Percentiles rank a stretch among this genome's conserved stretches.
Evolutionary conservation across 495 filamentous ascomycete species (phyloP).

Genomic region (Choiromyces venosus): DNA sequence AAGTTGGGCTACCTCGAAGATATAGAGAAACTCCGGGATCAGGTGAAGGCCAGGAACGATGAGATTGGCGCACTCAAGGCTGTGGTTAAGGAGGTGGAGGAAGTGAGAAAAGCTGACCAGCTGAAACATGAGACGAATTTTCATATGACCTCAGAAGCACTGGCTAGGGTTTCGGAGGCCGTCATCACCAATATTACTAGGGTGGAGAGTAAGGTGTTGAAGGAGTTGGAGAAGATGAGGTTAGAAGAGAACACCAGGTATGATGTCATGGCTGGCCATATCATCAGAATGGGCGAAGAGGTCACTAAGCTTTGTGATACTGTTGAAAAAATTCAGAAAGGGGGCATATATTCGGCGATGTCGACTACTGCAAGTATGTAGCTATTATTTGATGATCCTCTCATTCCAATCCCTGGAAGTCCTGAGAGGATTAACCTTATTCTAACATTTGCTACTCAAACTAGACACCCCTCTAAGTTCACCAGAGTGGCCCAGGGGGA

Average conservation of each 20-base stretch:
- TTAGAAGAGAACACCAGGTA: neutral
- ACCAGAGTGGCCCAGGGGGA: neutral
- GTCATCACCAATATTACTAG: constrained; percentile 5
- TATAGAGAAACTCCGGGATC: constrained; percentile 22
- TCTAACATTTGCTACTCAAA: neutral
- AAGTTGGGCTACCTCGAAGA: constrained; percentile 27
- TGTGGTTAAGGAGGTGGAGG: neutral
- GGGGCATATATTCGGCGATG: too few relatives aligned
- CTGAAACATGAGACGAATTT: neutral
- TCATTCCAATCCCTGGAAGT: neutral
- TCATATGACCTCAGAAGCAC: neutral
- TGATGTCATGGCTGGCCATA: neutral
- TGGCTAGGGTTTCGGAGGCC: constrained; percentile 4
- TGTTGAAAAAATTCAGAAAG: neutral
- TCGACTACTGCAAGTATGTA: neutral
- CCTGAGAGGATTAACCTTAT: neutral
- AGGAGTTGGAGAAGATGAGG: constrained; percentile 5
- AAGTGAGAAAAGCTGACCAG: constrained; percentile 9
- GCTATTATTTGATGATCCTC: neutral
- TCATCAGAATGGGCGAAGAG: neutral
- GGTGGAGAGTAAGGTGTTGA: constrained; percentile 17
- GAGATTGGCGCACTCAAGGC: neutral
- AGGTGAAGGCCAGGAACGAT: constrained; percentile 25
- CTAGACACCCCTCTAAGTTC: neutral
- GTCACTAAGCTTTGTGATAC: neutral